Evolutionary conservation across 306 rosid species (phyloP).

Genomic region (Dryas alaskensis): DNA sequence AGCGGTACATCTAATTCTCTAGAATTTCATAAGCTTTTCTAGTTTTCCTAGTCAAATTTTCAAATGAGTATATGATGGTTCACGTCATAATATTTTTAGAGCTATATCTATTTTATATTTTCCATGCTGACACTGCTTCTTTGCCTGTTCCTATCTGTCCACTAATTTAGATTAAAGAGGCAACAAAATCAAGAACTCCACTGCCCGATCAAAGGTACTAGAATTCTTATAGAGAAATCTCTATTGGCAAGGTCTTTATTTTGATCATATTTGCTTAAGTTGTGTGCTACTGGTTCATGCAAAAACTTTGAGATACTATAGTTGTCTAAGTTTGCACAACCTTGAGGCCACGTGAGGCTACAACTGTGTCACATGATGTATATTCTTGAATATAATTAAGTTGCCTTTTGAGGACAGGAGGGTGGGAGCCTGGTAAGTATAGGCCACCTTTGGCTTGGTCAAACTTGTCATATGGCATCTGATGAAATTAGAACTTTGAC

Average conservation of each 20-base stretch:
- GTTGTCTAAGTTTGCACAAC: not conserved
- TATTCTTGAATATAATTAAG: not conserved
- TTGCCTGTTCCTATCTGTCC: constrained; percentile 17
- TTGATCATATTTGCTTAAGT: not conserved
- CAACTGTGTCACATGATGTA: not conserved
- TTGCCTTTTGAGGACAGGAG: not conserved
- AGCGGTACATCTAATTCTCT: constrained; percentile 44
- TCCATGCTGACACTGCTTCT: not conserved
- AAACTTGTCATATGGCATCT: not conserved
- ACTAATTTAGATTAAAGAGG: constrained; percentile 68
- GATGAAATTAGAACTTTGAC: not conserved
- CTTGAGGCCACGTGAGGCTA: not conserved
- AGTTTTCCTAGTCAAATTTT: not conserved
- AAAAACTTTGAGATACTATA: not conserved
- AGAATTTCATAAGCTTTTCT: constrained; percentile 10
- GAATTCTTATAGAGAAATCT: not conserved
- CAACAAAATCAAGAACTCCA: constrained; percentile 37
- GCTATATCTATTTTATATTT: not conserved
- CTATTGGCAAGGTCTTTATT: not conserved
- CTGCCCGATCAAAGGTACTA: constrained; percentile 56
- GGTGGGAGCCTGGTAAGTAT: not conserved
- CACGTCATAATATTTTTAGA: not conserved
- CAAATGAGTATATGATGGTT: not conserved
- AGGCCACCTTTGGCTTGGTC: not conserved
- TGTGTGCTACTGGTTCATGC: not conserved